phyloP scores from a whole-genome alignment of 495 filamentous ascomycete species.

The Penicillium egyptiacum region DNA sequence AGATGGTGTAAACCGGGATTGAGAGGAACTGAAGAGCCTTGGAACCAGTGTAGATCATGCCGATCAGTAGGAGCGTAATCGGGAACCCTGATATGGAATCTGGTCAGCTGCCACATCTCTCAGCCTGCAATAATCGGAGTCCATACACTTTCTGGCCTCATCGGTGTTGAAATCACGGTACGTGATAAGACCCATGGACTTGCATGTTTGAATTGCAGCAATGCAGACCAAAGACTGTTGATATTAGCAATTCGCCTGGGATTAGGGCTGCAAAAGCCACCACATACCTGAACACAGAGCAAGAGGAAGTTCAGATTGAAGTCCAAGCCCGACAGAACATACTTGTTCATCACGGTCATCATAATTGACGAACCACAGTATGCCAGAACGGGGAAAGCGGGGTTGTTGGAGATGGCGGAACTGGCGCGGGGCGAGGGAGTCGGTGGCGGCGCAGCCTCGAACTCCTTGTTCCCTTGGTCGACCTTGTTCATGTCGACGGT shows the following conservation, averaged over 20 bases:
- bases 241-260: constrained; percentile 13
- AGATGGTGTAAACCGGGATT: constrained; percentile 99
- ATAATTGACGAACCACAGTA: constrained; percentile 95
- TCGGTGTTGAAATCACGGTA: constrained; percentile 88
- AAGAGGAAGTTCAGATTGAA: constrained; percentile 99
- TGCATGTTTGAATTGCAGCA: constrained; percentile 79
- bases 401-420: constrained; percentile 61
- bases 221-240: constrained; percentile 86
- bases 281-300: constrained; percentile 81
- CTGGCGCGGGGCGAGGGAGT: constrained; percentile 39
- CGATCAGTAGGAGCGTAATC: constrained; percentile 92
- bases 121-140: not conserved
- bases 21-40: constrained; percentile 97
- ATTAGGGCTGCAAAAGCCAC: not conserved
- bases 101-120: constrained; percentile 23
- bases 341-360: constrained; percentile 99
- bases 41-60: constrained; percentile 98
- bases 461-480: constrained; percentile 60
- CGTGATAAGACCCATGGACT: constrained; percentile 77
- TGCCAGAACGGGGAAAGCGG: constrained; percentile 74
- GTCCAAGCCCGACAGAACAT: constrained; percentile 81
- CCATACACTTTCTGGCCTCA: constrained; percentile 89
- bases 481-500: constrained; percentile 67
- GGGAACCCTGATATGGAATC: constrained; percentile 74
- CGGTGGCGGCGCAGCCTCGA: constrained; percentile 47